These are phyloP conservation scores for Neurospora sublineolata DNA, from an alignment of 495 filamentous ascomycete species.

Conservation along the genomic window DNA sequence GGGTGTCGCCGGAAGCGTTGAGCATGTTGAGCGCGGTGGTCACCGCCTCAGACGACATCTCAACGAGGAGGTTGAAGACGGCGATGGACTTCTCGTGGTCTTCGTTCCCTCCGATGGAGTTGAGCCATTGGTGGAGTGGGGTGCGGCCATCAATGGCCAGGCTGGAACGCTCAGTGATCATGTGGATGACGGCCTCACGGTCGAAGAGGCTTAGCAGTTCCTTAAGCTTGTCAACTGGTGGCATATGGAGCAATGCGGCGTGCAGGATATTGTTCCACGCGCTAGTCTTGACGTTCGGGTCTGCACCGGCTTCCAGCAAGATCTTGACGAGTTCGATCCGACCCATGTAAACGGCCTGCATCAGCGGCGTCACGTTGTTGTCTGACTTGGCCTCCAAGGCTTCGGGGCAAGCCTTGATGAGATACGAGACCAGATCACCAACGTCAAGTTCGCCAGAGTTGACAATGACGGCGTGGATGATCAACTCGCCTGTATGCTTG, in stretches of 20 bases:
- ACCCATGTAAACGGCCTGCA: conserved; percentile 42
- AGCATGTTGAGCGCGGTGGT: conserved; percentile 43
- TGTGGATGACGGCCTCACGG: conserved; percentile 24
- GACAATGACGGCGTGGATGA: conserved; percentile 55
- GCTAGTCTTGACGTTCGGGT: conserved; percentile 45
- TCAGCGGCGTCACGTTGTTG: conserved; percentile 48
- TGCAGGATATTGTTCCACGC: conserved; percentile 51
- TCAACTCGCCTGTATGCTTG: conserved; percentile 39
- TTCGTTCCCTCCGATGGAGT: conserved; percentile 1
- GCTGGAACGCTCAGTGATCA: conserved; percentile 30
- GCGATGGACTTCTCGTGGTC: conserved; percentile 10
- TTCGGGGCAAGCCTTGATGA: conserved; percentile 46
- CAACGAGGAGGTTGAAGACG: conserved; percentile 32
- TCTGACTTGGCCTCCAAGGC: conserved; percentile 44
- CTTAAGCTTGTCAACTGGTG: conserved; percentile 20
- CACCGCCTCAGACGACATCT: conserved; percentile 34
- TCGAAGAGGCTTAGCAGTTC: conserved; percentile 44
- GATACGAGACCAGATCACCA: conserved; percentile 46
- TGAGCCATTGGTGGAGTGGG: conserved; percentile 30
- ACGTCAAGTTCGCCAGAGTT: conserved; percentile 25
- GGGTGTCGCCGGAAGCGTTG: conserved; percentile 56
- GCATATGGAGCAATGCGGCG: conserved; percentile 29
- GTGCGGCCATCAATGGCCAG: conserved; percentile 24
- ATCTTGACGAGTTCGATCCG: conserved; percentile 42
- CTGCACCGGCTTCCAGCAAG: conserved; percentile 52